These are phyloP conservation scores for Eimeria sp. DNA, from an alignment of 169 alveolate genomes.

Conservation along the genomic window DNA sequence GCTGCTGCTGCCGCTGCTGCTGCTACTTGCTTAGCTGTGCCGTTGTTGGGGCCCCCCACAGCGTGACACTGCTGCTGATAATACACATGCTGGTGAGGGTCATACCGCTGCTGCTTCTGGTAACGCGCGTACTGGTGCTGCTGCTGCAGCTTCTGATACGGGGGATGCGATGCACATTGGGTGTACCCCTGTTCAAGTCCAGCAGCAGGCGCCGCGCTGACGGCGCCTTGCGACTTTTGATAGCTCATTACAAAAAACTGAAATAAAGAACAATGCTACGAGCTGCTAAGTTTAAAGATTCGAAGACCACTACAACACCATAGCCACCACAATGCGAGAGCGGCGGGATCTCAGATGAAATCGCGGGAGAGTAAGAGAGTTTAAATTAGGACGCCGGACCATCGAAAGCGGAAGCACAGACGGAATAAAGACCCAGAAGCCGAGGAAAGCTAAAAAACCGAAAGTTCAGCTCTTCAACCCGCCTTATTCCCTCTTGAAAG, in stretches of 20 bases:
- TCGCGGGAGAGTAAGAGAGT: neutral
- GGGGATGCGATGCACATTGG: constrained; percentile 48
- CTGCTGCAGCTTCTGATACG: constrained; percentile 62
- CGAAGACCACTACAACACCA: constrained; percentile 54
- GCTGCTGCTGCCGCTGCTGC: too few species aligned
- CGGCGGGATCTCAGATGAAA: neutral
- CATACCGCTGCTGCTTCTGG: constrained; percentile 46
- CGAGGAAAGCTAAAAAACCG: constrained; percentile 14
- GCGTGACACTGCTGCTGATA: constrained; percentile 71
- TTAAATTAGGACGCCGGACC: constrained; percentile 3
- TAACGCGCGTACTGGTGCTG: constrained; percentile 70
- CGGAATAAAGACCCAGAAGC: constrained; percentile 8
- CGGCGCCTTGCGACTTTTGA: constrained; percentile 75
- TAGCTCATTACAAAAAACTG: constrained; percentile 63
- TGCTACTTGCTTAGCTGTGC: neutral
- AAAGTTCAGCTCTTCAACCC: neutral
- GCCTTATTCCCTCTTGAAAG: neutral
- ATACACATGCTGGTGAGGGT: constrained; percentile 56
- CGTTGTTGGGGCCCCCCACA: constrained; percentile 23
- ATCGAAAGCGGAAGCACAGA: constrained; percentile 28
- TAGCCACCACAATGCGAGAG: constrained; percentile 54
- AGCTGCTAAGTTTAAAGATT: constrained; percentile 26
- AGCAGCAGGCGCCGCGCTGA: constrained; percentile 73
- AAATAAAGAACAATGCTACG: neutral
- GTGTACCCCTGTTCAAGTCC: constrained; percentile 49